Conservation (phyloP, 768 basidiomycete genomes). For the Suillus brevipes region DNA sequence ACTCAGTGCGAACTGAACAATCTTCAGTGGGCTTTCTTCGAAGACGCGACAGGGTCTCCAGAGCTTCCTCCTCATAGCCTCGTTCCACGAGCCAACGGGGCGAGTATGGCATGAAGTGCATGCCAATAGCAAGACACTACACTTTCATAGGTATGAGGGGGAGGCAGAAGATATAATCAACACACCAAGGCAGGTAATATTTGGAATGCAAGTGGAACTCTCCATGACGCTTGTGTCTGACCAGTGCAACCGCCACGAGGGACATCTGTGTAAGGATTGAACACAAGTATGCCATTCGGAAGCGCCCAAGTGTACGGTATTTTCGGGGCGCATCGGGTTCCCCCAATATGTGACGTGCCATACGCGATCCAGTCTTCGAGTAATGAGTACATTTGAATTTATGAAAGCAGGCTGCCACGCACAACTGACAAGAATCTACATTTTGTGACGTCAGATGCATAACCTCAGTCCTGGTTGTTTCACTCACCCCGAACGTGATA, state of each 20-base stretch:
- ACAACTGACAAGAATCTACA: conserved; percentile 35
- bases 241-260: conserved; percentile 33
- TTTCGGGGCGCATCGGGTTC: conserved; percentile 30
- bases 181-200: conserved; percentile 39
- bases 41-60: conserved; percentile 34
- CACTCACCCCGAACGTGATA: conserved; percentile 36
- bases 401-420: conserved; percentile 9
- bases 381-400: background rate
- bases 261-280: conserved; percentile 29
- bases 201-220: conserved; percentile 38
- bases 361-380: conserved; percentile 33
- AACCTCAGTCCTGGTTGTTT: background rate
- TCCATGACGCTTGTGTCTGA: conserved; percentile 34
- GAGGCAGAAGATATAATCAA: conserved; percentile 12
- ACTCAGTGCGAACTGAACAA: conserved; percentile 37
- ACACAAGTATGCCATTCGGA: conserved; percentile 32
- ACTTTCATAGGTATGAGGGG: conserved; percentile 2
- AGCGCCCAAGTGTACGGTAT: conserved; percentile 31
- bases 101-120: conserved; percentile 41
- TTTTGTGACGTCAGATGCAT: background rate
- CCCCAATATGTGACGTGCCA: conserved; percentile 36
- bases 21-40: conserved; percentile 35
- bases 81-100: conserved; percentile 44
- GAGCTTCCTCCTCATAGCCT: conserved; percentile 38
- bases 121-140: conserved; percentile 33